Evolutionary conservation across 2,329 filamentous ascomycete genomes (phyloP), one percentile per base, ranked within the genome.

Genomic region (Pseudogymnoascus sp.): DNA sequence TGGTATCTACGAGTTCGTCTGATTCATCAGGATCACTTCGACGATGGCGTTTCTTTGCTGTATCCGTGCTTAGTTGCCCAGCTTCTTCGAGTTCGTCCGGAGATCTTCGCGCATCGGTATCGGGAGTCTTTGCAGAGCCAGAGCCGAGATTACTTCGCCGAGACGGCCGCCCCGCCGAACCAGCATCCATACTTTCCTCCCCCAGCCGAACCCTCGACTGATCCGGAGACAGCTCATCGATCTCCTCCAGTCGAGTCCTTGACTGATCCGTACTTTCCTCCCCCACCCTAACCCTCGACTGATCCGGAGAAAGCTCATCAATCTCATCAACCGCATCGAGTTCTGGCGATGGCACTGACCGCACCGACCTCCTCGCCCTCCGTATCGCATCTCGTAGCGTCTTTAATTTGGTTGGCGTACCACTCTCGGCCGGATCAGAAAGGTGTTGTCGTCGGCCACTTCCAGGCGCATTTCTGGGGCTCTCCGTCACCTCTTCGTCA

Each of bases 391-490:
- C 71, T 73, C 6, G 75, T 61, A 1, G 71, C 71, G 0, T 70
- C 71, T 33, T 69, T 71, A 6, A 71, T 66, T 12, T 68, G 70
- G 12, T 79, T 67, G 3, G 45, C 9, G 45, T 52, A 26, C 9
- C 45, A 19, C 26, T 68, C 73, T 23, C 76, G 5, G 26, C 45
- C 19, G 45, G 45, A 52, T 52, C 45, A 33, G 45, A 52, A 19
- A 30, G 10, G 13, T 52, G 45, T 30, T 52, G 74, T 56, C 80
- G 71, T 7, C 74, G 75, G 1, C 81, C 82, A 63, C 80, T 83
- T 2, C 81, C 82, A 0, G 81, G 82, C 12, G 80, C 80, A 63
- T 79, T 69, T 7, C 65, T 71, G 0, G 82, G 82, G 60, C 80
- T 83, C 65, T 84, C 80, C 34, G 71, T 73, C 12, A 82, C 74